Conservation (phyloP, 768 basidiomycete species). For the Suillus bovinus region DNA sequence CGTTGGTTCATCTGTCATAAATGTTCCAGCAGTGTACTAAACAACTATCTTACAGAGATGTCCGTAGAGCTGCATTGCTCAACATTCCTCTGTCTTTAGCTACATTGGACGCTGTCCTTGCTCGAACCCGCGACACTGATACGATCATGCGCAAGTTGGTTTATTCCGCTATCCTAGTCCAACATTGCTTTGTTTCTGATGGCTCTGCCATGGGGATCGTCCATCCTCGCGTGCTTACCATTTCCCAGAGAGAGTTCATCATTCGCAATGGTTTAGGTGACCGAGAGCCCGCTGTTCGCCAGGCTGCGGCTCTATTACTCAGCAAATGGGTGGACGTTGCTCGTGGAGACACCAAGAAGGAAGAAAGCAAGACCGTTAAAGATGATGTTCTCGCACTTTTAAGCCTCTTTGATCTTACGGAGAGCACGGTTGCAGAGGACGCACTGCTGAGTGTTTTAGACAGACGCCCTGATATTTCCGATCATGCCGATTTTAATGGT, state of each 20-base stretch:
- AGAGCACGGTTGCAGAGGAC: conserved; percentile 66
- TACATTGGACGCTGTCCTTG: conserved; percentile 68
- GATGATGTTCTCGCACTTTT: conserved; percentile 51
- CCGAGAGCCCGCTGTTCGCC: conserved; percentile 70
- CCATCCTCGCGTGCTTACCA: conserved; percentile 65
- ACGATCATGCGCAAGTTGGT: conserved; percentile 70
- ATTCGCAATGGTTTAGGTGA: conserved; percentile 85
- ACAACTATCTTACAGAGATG: conserved; percentile 56
- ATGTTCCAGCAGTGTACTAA: neutral
- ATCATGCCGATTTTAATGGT: conserved; percentile 72
- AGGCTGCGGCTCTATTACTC: conserved; percentile 72
- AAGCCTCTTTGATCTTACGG: conserved; percentile 56
- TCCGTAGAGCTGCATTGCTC: conserved; percentile 76
- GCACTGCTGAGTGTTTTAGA: conserved; percentile 75
- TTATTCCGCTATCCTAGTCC: conserved; percentile 59
- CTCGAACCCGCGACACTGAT: conserved; percentile 81
- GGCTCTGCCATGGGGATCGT: conserved; percentile 49
- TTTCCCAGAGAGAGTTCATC: conserved; percentile 74
- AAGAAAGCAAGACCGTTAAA: conserved; percentile 30
- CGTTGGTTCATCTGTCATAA: conserved; percentile 40
- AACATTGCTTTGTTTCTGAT: conserved; percentile 35
- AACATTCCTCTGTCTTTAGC: conserved; percentile 60
- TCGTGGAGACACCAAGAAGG: conserved; percentile 40
- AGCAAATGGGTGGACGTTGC: conserved; percentile 74
- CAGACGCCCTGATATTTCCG: conserved; percentile 62